Percentiles rank a stretch among this genome's conserved stretches.
These are phyloP conservation scores for Exophiala calicioides DNA, from an alignment of 2,329 filamentous ascomycete genomes.

Conservation along the genomic window DNA sequence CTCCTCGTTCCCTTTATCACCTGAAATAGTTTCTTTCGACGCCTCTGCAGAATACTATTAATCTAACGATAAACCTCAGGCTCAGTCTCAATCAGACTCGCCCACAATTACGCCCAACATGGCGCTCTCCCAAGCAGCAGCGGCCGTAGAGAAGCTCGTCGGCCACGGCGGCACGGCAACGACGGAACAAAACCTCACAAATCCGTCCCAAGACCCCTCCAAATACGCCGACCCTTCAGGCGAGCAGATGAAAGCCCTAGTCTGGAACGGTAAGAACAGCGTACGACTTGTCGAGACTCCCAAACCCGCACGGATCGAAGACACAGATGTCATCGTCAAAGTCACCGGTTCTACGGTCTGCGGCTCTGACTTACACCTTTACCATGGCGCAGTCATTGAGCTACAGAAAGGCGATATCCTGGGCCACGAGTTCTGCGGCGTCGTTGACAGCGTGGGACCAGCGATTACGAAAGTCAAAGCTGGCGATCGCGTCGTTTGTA, in stretches of 20 bases:
- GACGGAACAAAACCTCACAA: constrained; percentile 68
- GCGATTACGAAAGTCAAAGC: constrained; percentile 55
- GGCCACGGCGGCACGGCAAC: constrained; percentile 67
- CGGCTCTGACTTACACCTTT: constrained; percentile 60
- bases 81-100: too few relatives aligned
- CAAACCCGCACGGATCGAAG: constrained; percentile 71
- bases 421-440: constrained; percentile 59
- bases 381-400: constrained; percentile 56
- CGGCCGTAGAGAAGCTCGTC: constrained; percentile 64
- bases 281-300: constrained; percentile 72
- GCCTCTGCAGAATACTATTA: too few relatives aligned
- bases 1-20: background rate
- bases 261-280: constrained; percentile 79
- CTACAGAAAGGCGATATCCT: constrained; percentile 67
- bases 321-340: constrained; percentile 75
- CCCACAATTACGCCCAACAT: too few relatives aligned
- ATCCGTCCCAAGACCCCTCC: constrained; percentile 58
- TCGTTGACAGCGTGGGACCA: constrained; percentile 57
- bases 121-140: constrained; percentile 67
- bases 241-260: constrained; percentile 75
- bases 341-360: constrained; percentile 68
- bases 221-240: constrained; percentile 53
- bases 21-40: background rate
- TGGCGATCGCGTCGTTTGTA: constrained; percentile 74
- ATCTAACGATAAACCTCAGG: too few relatives aligned